Evolutionary conservation across 345 rosid species (phyloP).

Genomic region (Trapa incisa): DNA sequence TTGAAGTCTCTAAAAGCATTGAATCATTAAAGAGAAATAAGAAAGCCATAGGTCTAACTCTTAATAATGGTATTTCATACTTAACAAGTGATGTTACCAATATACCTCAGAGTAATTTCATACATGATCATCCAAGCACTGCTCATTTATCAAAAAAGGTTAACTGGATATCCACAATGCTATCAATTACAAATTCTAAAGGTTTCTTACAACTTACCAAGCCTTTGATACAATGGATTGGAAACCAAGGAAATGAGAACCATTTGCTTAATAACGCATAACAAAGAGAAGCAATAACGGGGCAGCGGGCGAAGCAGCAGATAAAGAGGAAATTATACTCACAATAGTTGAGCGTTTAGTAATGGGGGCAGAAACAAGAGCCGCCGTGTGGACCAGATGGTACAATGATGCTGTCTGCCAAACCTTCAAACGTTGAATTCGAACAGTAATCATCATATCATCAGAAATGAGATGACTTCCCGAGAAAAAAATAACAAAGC

Average conservation of each 20-base stretch:
- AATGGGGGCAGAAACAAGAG: conserved; percentile 66
- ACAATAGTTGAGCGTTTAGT: conserved; percentile 63
- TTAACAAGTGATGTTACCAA: not conserved
- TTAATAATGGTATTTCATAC: not conserved
- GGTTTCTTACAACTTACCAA: not conserved
- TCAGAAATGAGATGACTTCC: not conserved
- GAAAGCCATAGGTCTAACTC: too few relatives aligned
- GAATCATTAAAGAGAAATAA: too few relatives aligned
- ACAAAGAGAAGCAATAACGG: not conserved
- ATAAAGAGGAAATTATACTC: conserved; percentile 10
- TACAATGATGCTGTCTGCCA: conserved; percentile 92
- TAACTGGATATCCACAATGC: not conserved
- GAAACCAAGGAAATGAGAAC: not conserved
- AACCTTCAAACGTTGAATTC: conserved; percentile 29
- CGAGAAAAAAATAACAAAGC: not conserved
- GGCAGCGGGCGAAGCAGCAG: not conserved
- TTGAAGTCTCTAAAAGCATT: not conserved
- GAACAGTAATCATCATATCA: conserved; percentile 2
- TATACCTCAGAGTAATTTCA: not conserved
- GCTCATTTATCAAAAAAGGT: not conserved
- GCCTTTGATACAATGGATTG: not conserved
- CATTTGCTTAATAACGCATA: not conserved
- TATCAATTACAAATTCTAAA: not conserved
- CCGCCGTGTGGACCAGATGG: conserved; percentile 88
- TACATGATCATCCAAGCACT: not conserved